Evolutionary conservation across 1,284 basidiomycete genomes (phyloP).

Genomic region (Melampsora americana): DNA sequence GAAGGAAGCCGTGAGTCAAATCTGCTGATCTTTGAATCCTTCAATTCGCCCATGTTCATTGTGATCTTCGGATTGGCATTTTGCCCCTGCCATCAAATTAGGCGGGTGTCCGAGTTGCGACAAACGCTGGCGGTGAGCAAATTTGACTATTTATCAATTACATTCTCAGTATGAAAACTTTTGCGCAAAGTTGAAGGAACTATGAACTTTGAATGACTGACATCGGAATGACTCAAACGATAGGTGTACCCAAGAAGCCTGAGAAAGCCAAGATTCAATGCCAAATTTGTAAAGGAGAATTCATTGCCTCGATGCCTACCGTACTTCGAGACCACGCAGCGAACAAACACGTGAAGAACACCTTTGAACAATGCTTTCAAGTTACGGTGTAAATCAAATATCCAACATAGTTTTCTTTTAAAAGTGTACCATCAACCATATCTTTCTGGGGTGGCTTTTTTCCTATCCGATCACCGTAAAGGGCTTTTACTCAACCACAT

Average conservation of each 20-base stretch:
- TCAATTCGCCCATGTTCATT: background rate
- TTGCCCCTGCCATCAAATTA: background rate
- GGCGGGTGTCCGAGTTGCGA: conserved; percentile 33
- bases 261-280: conserved; percentile 41
- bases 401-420: too few relatives aligned
- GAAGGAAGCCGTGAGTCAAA: conserved; percentile 30
- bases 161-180: too few relatives aligned
- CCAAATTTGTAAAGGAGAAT: conserved; percentile 39
- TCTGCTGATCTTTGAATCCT: background rate
- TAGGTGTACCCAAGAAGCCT: conserved; percentile 41
- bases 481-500: too few relatives aligned
- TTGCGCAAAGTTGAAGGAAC: background rate
- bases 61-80: background rate
- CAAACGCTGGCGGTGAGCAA: conserved; percentile 38
- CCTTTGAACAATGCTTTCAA: conserved; percentile 37
- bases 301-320: conserved; percentile 41
- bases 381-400: background rate
- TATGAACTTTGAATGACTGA: background rate
- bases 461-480: too few relatives aligned
- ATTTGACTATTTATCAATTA: too few relatives aligned
- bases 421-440: too few relatives aligned
- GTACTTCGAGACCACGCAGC: conserved; percentile 37
- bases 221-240: too few relatives aligned
- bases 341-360: conserved; percentile 36
- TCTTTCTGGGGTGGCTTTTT: too few relatives aligned